Base-by-base conservation (phyloP, 2,329 filamentous ascomycete genomes). In the Emericellopsis atlantica region DNA sequence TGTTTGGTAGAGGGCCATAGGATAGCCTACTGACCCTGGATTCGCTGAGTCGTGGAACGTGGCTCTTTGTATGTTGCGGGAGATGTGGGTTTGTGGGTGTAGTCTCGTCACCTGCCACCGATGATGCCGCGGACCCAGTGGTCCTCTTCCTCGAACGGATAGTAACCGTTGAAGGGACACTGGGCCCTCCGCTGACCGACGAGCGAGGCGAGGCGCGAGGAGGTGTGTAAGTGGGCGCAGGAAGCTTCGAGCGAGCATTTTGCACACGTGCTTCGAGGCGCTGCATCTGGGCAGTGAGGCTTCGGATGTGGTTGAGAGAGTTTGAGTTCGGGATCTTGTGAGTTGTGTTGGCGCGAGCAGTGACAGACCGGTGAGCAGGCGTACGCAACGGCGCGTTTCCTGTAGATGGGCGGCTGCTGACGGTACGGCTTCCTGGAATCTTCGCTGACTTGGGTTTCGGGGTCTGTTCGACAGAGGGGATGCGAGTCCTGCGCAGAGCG, bases 221-320 rank as follows among this genome's bases (percentile, higher is more conserved):
- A 5, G 89, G 88, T 1, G 84, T 92, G 41, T 69, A 72, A 7
- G 77, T 72, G 3, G 89, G 86, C 2, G 83, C 86, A 3, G 92
- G 92, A 16, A 98, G 74, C 61, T 92, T 95, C 32, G 90, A 95
- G 50, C 88, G 80, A 15, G 83, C 92, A 21, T 82, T 87, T 45
- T 96, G 88, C 9, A 98, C 90, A 36, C 92, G 78, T 47, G 92
- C 86, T 59, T 96, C 92, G 45, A 98, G 79, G 49, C 87, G 85
- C 61, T 95, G 87, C 88, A 96, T 95, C 64, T 96, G 92, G 23
- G 87, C 89, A 44, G 93, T 95, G 48, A 98, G 79, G 24, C 82
- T 84, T 48, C 90, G 86, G 54, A 98, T 94, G 58, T 98, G 92
- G 49, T 84, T 84, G 39, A 98, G 76, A 2, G 92, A 96, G 46